A percentile compares a stretch with the other conserved stretches of the same genome.
phyloP scores from a whole-genome alignment of 371 early-diverging fungal genomes.

The Entomophthora muscae region DNA sequence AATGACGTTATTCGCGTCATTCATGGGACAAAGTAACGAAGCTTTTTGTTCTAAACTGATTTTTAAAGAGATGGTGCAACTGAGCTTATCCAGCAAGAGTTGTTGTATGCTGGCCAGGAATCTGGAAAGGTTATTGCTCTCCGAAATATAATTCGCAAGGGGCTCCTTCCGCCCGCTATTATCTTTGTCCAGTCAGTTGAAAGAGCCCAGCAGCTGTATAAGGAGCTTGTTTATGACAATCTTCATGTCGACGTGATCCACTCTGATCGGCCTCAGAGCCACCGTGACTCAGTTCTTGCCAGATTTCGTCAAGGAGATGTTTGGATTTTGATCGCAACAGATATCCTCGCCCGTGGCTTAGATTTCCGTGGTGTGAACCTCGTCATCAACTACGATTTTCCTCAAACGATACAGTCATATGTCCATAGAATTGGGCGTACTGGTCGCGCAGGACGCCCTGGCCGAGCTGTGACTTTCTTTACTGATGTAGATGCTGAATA shows the following conservation, averaged over 20 bases:
- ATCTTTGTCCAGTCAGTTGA: slow-evolving; percentile 94
- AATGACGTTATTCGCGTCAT: slow-evolving; percentile 71
- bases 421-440: slow-evolving; percentile 89
- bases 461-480: slow-evolving; percentile 74
- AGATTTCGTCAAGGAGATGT: slow-evolving; percentile 77
- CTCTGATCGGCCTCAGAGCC: slow-evolving; percentile 76
- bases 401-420: slow-evolving; percentile 80
- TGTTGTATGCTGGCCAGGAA: slow-evolving; percentile 86
- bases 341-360: slow-evolving; percentile 89
- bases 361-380: slow-evolving; percentile 84
- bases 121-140: slow-evolving; percentile 84
- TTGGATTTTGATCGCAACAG: slow-evolving; percentile 94
- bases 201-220: slow-evolving; percentile 82
- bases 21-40: slow-evolving; percentile 61
- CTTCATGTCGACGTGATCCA: slow-evolving; percentile 94
- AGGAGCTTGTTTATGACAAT: slow-evolving; percentile 89
- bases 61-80: slow-evolving; percentile 68
- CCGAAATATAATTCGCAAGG: slow-evolving; percentile 63
- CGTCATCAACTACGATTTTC: slow-evolving; percentile 95
- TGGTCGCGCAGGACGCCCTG: slow-evolving; percentile 70
- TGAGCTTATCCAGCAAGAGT: slow-evolving; percentile 70
- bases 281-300: slow-evolving; percentile 79
- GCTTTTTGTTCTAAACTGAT: slow-evolving; percentile 10
- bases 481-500: slow-evolving; percentile 84
- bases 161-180: slow-evolving; percentile 78